Conservation (phyloP, 129 eudicot genomes). For the Artemisia tridentata region DNA sequence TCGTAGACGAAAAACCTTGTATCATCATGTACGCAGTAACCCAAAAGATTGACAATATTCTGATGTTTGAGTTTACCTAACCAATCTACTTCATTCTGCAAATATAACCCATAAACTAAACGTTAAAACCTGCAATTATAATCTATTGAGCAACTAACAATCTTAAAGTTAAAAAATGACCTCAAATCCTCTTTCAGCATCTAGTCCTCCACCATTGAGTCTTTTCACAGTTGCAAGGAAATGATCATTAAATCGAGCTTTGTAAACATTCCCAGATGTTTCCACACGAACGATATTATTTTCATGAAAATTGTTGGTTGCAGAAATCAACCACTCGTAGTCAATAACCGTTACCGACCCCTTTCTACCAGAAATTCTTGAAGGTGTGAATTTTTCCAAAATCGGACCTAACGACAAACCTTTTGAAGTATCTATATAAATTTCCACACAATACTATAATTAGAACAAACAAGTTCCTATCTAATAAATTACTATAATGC, state of each 20-base stretch:
- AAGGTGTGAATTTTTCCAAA: constrained; percentile 55
- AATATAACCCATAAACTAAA: constrained; percentile 17
- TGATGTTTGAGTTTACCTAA: constrained; percentile 86
- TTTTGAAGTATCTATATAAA: constrained; percentile 53
- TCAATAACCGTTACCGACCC: constrained; percentile 64
- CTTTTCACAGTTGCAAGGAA: constrained; percentile 65
- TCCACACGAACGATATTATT: constrained; percentile 62
- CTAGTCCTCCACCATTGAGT: constrained; percentile 51
- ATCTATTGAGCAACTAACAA: neutral
- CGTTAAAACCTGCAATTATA: neutral
- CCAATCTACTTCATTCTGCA: constrained; percentile 88
- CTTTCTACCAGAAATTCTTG: constrained; percentile 62
- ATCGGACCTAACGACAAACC: constrained; percentile 66
- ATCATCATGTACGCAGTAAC: constrained; percentile 67
- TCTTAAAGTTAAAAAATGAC: constrained; percentile 24
- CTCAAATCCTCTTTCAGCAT: constrained; percentile 71
- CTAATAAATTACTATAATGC: neutral
- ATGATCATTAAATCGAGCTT: constrained; percentile 70
- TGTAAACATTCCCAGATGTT: constrained; percentile 61
- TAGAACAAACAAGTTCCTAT: neutral
- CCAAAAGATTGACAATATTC: constrained; percentile 74
- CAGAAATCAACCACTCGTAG: constrained; percentile 62
- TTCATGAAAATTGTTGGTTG: constrained; percentile 78
- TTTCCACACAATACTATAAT: neutral
- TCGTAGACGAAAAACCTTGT: constrained; percentile 70